phyloP scores from a whole-genome alignment of 2,329 filamentous ascomycete genomes.

The Epichloe brachyelytri region DNA sequence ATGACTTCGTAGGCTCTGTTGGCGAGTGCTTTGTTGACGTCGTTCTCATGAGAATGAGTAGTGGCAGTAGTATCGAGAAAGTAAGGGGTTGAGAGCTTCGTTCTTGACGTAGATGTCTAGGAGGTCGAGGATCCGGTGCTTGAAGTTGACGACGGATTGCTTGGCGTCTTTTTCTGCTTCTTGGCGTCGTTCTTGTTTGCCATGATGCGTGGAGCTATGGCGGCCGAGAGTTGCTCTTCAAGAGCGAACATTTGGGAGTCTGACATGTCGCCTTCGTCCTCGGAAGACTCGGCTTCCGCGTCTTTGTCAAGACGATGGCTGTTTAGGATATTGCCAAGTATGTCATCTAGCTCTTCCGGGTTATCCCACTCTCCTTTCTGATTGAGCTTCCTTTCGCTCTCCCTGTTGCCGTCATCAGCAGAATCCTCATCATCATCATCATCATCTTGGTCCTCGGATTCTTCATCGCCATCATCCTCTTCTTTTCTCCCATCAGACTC shows the following conservation, averaged over 20 bases:
- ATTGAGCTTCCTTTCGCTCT: slow-evolving; percentile 26
- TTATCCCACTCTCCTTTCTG: slow-evolving; percentile 28
- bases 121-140: slow-evolving; percentile 82
- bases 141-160: slow-evolving; percentile 85
- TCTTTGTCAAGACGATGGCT: slow-evolving; percentile 54
- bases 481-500: slow-evolving; percentile 16
- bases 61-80: slow-evolving; percentile 58
- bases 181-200: slow-evolving; percentile 47
- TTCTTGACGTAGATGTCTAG: slow-evolving; percentile 75
- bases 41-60: slow-evolving; percentile 64
- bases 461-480: slow-evolving; percentile 17
- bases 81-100: slow-evolving; percentile 55
- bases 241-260: slow-evolving; percentile 91
- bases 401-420: slow-evolving; percentile 30
- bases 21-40: slow-evolving; percentile 61
- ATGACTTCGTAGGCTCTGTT: slow-evolving; percentile 63
- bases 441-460: not conserved
- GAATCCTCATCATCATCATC: slow-evolving; percentile 25
- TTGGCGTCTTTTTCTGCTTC: slow-evolving; percentile 77
- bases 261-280: slow-evolving; percentile 71
- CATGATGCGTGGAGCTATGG: slow-evolving; percentile 69
- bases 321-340: slow-evolving; percentile 65
- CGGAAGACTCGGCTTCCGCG: slow-evolving; percentile 39
- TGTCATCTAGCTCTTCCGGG: slow-evolving; percentile 49
- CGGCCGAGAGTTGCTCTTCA: slow-evolving; percentile 69